Percentiles rank a stretch among this genome's conserved stretches.
phyloP scores from a whole-genome alignment of 768 basidiomycete genomes.

The Galerina marginata region DNA sequence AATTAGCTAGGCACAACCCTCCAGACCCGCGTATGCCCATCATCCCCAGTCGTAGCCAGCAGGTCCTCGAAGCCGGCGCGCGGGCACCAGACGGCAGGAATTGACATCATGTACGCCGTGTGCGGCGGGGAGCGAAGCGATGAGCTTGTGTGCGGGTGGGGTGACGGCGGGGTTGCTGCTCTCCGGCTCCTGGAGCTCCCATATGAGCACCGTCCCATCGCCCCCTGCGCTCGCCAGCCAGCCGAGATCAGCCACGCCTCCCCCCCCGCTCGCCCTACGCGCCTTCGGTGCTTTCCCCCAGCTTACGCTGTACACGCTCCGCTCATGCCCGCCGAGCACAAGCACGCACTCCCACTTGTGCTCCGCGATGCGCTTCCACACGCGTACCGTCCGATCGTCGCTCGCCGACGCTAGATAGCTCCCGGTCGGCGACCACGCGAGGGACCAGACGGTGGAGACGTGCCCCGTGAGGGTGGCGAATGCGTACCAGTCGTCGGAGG shows the following conservation, averaged over 20 bases:
- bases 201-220: conserved; percentile 84
- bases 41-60: conserved; percentile 86
- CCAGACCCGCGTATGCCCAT: conserved; percentile 87
- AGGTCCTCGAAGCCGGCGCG: conserved; percentile 65
- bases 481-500: conserved; percentile 92
- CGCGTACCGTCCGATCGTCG: conserved; percentile 81
- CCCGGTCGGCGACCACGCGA: conserved; percentile 82
- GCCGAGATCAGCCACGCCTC: conserved; percentile 54
- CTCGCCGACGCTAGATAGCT: conserved; percentile 86
- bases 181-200: conserved; percentile 56
- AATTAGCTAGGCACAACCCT: conserved; percentile 25
- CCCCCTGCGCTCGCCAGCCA: conserved; percentile 87
- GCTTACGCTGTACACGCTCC: conserved; percentile 81
- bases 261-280: conserved; percentile 19
- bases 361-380: conserved; percentile 77
- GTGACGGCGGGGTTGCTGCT: conserved; percentile 11
- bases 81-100: conserved; percentile 82
- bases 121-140: conserved; percentile 64
- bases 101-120: conserved; percentile 91
- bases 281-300: conserved; percentile 51
- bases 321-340: conserved; percentile 66
- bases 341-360: conserved; percentile 68
- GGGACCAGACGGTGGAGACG: conserved; percentile 88
- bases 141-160: conserved; percentile 43
- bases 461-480: conserved; percentile 85